Evolutionary conservation across 2,329 filamentous ascomycete species (phyloP), one percentile per base, ranked within the genome.

Genomic region (Cercospora brassicicola): DNA sequence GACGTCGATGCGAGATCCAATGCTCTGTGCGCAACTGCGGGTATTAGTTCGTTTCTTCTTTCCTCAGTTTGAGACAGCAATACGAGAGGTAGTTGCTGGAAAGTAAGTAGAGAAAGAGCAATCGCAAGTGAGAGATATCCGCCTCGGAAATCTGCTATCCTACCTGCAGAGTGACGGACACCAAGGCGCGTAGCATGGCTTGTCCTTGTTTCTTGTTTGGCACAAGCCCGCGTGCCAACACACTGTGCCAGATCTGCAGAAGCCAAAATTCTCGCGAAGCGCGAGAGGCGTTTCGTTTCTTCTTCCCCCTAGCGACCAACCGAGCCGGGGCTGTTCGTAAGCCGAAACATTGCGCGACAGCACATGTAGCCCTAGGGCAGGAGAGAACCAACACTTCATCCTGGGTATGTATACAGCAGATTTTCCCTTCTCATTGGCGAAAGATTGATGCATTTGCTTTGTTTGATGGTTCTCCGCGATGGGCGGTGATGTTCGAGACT

Each of bases 141-240:
- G 36, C 36, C 36, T 42, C 36, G 36, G 36, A 11, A 42, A 61
- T 18, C 33, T 28, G 23, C 18, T 26, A 11, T 15, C 59, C 26
- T 30, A 51, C 42, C 36, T 62, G 59, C 59, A 62, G 23, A 62
- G 59, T 62, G 59, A 62, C 59, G 59, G 23, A 31, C 23, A 59
- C 59, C 59, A 62, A 48, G 60, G 42, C 26, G 45, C 42, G 28
- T 28, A 51, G 45, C 18, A 48, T 53, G 60, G 62, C 62, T 57
- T 64, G 53, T 57, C 31, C 62, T 42, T n/a, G 51, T 57, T 57
- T 64, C 62, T 64, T 64, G 62, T 59, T 48, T 57, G 62, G 48
- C 53, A 55, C 48, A 57, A 57, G 62, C 62, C 26, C 53, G 62
- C 20, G 10, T 42, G 62, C 62, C 62, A 57, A 59, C 62, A 59